Base-by-base conservation (phyloP, 768 basidiomycete species). In the Aureoboletus auriporus region DNA sequence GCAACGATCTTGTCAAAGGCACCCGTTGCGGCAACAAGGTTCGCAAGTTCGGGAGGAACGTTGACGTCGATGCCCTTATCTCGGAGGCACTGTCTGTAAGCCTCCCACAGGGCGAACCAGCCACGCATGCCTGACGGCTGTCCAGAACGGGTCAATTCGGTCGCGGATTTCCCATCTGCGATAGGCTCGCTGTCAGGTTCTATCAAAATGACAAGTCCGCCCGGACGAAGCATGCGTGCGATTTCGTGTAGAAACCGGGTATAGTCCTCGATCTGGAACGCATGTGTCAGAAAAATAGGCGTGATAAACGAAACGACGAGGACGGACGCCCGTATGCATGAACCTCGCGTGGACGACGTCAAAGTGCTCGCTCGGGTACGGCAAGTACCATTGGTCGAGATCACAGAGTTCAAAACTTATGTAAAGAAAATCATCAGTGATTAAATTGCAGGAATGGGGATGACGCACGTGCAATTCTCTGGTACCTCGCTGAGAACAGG, bases 321-420 rank as follows among this genome's bases (percentile, higher is more conserved):
- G 30, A 54, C 55, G 50, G 38, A 65, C 81, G 46, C 85, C 84
- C 26, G 75, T 78, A 57, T 85, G 82, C 61, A 86, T 75, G 31
- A 75, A 83, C 45, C 85, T 79, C 34, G 82, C 83, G 59, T 87
- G 85, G 39, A 87, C 74, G 55, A 87, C 69, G 62, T 87, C 82
- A 55, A 86, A 87, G 39, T 80, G 71, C 30, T 67, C 71, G 59
- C 77, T 75, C 17, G 79, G 79, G 60, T 85, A 87, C 12, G 85
- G 85, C 33, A 87, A 69, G 46, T 68, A 76, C 58, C 66, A 67
- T 50, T 77, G 71, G 62, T 84, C 80, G 50, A 86, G 69, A 61
- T 87, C 82, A 64, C 81, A 86, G 12, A 86, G 72, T 56, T 87
- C 86, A 59, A 85, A 87, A 28, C 85, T 87, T 59, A 47, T 26